These are phyloP conservation scores for Hydnomerulius pinastri DNA, from an alignment of 768 basidiomycete genomes.

Conservation along the genomic window DNA sequence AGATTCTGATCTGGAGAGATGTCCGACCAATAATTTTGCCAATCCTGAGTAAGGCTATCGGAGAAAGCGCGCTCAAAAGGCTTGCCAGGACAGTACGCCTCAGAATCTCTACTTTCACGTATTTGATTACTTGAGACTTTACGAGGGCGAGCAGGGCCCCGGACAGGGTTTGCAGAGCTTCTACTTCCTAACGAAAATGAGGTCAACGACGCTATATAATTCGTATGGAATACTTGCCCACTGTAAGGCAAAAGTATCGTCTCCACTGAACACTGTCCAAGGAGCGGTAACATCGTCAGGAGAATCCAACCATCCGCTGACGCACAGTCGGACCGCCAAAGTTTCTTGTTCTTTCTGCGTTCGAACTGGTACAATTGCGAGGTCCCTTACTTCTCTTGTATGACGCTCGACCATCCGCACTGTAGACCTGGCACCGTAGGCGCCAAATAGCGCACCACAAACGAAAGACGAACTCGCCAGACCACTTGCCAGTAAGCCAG, in stretches of 20 bases:
- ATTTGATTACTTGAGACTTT: slow-evolving; percentile 51
- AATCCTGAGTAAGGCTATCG: slow-evolving; percentile 50
- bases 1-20: background rate
- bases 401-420: slow-evolving; percentile 52
- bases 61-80: slow-evolving; percentile 51
- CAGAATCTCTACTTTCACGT: slow-evolving; percentile 49
- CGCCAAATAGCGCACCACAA: slow-evolving; percentile 60
- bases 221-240: slow-evolving; percentile 43
- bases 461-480: slow-evolving; percentile 57
- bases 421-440: slow-evolving; percentile 51
- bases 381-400: slow-evolving; percentile 53
- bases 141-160: slow-evolving; percentile 46
- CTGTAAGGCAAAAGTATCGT: slow-evolving; percentile 58
- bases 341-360: slow-evolving; percentile 41
- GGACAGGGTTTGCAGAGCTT: slow-evolving; percentile 52
- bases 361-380: slow-evolving; percentile 50
- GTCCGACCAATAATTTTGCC: slow-evolving; percentile 53
- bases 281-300: slow-evolving; percentile 50
- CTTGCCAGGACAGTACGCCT: slow-evolving; percentile 52
- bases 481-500: slow-evolving; percentile 52
- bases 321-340: slow-evolving; percentile 52
- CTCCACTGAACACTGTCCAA: slow-evolving; percentile 49
- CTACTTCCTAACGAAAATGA: slow-evolving; percentile 45
- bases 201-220: background rate
- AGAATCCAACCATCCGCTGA: slow-evolving; percentile 54